Evolutionary conservation across 441 rosid species (phyloP), one percentile per base, ranked within the genome.

Genomic region (Adansonia rubrostipa): DNA sequence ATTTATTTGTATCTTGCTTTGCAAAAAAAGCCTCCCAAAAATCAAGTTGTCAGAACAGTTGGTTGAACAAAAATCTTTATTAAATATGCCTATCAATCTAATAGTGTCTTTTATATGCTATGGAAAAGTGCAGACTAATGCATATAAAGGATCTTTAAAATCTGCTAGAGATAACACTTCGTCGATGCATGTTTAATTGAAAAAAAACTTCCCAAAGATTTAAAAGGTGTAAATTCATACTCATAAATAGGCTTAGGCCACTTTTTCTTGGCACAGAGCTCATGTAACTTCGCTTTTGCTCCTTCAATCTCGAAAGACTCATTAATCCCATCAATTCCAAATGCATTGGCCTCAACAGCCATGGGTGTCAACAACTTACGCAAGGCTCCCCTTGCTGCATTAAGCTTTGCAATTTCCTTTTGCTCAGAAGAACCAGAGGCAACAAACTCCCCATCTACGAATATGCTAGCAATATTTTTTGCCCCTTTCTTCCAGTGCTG

Each of bases 241-340:
- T 80, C 82, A 89, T 89, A 91, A 24, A 8, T 71, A 0, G 96
- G 98, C 79, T 84, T 90, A 3, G 86, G 82, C 96, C 95, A 91
- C 78, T 83, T 90, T 69, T 85, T 85, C 86, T 85, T 90, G 77
- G 40, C 15, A 45, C 94, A 91, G 45, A 91, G 82, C 71, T 90
- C 90, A 56, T 81, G 76, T 19, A 94, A 77, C 86, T 83, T 91
- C 82, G 77, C 88, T 78, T 94, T 94, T 0, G 92, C 91, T 17
- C 82, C 87, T 71, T 83, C 87, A 15, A 89, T 82, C 73, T 81
- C 86, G 19, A 85, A 72, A 13, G 76, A 63, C 6, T 75, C 89
- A 14, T 81, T 79, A 9, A 77, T 77, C 73, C 70, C 75, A 10
- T 65, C 63, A 0, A 64, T 36, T 15, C 48, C 22, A 76, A 44